Percentiles rank a stretch among this genome's conserved stretches.
Evolutionary conservation across 75 land plant genomes (phyloP).

Genomic region (Selaginella moellendorffii): DNA sequence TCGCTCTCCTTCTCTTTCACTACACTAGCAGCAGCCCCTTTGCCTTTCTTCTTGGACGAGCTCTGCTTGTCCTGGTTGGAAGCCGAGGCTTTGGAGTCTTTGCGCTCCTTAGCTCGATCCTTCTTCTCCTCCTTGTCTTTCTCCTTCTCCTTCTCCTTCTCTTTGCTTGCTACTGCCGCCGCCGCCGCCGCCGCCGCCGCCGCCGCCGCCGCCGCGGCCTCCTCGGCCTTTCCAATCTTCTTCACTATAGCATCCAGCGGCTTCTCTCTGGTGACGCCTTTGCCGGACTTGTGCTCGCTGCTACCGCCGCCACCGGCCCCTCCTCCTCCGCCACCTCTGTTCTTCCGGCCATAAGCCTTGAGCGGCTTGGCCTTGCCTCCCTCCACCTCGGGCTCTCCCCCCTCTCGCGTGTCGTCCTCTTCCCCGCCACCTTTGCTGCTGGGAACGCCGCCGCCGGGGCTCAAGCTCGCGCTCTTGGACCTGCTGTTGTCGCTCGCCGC

Average conservation of each 20-base stretch:
- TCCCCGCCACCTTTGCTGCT: not conserved
- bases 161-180: conserved; percentile 2
- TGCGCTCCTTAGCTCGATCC: not conserved
- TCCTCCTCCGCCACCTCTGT: not conserved
- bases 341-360: not conserved
- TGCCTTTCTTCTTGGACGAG: no score
- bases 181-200: not conserved
- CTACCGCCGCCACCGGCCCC: no score
- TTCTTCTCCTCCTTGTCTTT: not conserved
- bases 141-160: conserved; percentile 15
- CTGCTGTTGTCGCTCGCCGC: not conserved
- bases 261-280: not conserved
- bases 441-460: no score
- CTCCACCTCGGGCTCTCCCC: not conserved
- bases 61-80: no score
- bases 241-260: not conserved
- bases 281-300: no score
- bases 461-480: not conserved
- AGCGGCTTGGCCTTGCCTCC: not conserved
- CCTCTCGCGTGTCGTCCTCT: not conserved
- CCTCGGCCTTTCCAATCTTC: not conserved
- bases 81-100: not conserved
- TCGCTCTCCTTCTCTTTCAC: not conserved
- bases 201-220: not conserved
- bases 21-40: not conserved